phyloP scores from a whole-genome alignment of 768 basidiomycete species.

The Leccinum arenicola region DNA sequence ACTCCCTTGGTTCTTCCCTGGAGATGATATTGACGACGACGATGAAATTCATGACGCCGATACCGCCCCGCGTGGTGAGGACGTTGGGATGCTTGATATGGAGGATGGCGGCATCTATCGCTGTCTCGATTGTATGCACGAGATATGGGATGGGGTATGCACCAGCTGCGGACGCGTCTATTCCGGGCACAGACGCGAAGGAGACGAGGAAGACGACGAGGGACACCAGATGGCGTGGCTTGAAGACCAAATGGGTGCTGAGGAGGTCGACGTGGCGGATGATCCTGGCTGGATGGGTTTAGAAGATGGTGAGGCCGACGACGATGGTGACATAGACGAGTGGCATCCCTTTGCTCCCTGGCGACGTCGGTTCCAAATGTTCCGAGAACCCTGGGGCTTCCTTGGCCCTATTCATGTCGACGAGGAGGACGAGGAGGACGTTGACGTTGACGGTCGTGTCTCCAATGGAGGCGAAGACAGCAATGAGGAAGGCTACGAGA shows the following conservation, averaged over 20 bases:
- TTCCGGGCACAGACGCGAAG: constrained; percentile 43
- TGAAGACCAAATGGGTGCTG: constrained; percentile 38
- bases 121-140: constrained; percentile 74
- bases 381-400: constrained; percentile 18
- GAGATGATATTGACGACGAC: constrained; percentile 17
- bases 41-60: constrained; percentile 16
- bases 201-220: constrained; percentile 26
- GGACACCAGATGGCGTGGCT: constrained; percentile 32
- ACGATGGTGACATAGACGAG: constrained; percentile 26
- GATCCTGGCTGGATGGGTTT: constrained; percentile 34
- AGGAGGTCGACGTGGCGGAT: constrained; percentile 29
- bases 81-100: constrained; percentile 63
- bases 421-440: constrained; percentile 25
- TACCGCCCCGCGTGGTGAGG: constrained; percentile 28
- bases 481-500: constrained; percentile 44
- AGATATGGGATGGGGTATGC: constrained; percentile 71
- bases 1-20: constrained; percentile 27
- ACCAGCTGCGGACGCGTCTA: constrained; percentile 59
- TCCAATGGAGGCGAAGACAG: constrained; percentile 20
- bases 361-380: constrained; percentile 14
- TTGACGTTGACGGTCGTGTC: constrained; percentile 8
- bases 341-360: constrained; percentile 19
- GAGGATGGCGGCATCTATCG: constrained; percentile 79
- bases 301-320: constrained; percentile 34
- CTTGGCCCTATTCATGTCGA: constrained; percentile 19